These are phyloP conservation scores for Ceratobasidium sp. DNA, from an alignment of 1,284 basidiomycete species.

Conservation along the genomic window DNA sequence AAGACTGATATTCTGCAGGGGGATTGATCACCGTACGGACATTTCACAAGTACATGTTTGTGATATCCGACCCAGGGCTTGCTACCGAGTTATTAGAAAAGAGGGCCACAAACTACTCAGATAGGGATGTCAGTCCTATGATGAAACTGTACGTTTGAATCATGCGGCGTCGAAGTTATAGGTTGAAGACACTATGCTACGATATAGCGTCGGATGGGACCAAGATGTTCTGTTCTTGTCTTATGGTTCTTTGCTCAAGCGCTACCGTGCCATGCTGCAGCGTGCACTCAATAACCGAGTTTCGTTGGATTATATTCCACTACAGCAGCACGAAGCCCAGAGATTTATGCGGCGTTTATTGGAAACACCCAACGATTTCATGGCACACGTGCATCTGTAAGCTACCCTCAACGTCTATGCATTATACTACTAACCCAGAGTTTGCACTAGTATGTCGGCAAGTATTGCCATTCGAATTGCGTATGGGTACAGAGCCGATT, in stretches of 20 bases:
- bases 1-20: neutral
- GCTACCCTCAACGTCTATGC: neutral
- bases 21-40: neutral
- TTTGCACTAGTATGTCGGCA: neutral
- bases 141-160: neutral
- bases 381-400: neutral
- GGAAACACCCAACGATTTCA: neutral
- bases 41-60: neutral
- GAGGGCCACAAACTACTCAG: conserved; percentile 16
- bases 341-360: neutral
- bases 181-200: no score
- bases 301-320: no score
- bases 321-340: neutral
- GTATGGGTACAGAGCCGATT: conserved; percentile 11
- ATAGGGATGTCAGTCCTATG: neutral
- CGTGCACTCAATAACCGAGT: no score
- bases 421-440: neutral
- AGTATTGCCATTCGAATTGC: neutral
- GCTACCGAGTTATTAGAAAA: conserved; percentile 10
- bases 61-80: neutral
- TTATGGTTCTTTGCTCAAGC: neutral
- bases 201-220: conserved; percentile 4
- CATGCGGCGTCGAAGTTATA: neutral
- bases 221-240: neutral
- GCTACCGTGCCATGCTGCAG: no score